Evolutionary conservation across 768 basidiomycete genomes (phyloP).

Genomic region (Naematelia aurantialba): DNA sequence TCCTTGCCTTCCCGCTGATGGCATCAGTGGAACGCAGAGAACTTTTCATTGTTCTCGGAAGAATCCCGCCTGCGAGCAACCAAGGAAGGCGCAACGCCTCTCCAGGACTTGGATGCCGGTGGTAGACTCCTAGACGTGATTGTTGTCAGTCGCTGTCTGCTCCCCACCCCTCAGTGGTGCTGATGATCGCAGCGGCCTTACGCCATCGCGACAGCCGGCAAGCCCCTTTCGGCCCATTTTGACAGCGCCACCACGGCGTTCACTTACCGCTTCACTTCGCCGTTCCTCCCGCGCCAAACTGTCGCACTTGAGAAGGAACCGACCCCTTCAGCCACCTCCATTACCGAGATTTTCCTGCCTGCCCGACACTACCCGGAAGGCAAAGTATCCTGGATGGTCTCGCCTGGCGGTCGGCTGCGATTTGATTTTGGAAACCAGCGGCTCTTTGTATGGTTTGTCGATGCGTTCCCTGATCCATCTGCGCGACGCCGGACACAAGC

Average conservation of each 20-base stretch:
- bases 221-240: constrained; percentile 69
- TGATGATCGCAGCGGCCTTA: constrained; percentile 64
- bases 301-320: not conserved
- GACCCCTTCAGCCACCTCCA: constrained; percentile 8
- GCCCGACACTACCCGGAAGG: constrained; percentile 21
- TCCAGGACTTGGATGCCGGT: constrained; percentile 72
- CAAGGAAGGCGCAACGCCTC: not conserved
- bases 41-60: constrained; percentile 87
- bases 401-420: constrained; percentile 27
- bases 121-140: constrained; percentile 70
- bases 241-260: constrained; percentile 45
- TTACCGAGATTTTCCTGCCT: constrained; percentile 44
- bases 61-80: constrained; percentile 17
- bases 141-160: constrained; percentile 54
- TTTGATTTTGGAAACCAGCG: constrained; percentile 32
- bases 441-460: constrained; percentile 36
- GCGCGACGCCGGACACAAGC: constrained; percentile 1
- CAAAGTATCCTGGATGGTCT: constrained; percentile 16
- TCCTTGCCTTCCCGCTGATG: not conserved
- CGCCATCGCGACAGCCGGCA: constrained; percentile 81
- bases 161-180: not conserved
- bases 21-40: constrained; percentile 83
- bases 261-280: constrained; percentile 26
- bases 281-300: constrained; percentile 6
- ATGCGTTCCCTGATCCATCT: constrained; percentile 10